phyloP scores from a whole-genome alignment of 179 eudicot genomes.

The Beta lomatogona region DNA sequence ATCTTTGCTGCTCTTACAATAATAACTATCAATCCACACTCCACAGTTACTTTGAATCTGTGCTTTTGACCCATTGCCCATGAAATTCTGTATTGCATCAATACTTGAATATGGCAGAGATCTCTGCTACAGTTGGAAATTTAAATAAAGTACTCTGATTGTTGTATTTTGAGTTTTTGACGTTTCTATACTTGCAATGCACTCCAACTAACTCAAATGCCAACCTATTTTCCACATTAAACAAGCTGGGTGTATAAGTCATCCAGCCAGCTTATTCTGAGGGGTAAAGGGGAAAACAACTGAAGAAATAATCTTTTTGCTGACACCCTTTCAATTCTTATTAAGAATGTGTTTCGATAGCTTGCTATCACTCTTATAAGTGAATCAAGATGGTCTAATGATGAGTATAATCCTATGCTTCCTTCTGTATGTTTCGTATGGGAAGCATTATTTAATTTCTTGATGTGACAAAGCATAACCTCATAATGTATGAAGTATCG shows the following conservation, averaged over 20 bases:
- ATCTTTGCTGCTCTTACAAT: slow-evolving; percentile 12
- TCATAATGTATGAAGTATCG: neutral
- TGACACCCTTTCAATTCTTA: neutral
- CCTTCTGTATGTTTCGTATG: neutral
- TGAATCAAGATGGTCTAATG: neutral
- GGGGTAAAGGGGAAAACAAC: neutral
- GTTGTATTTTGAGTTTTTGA: neutral
- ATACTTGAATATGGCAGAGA: slow-evolving; percentile 7
- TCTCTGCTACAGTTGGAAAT: neutral
- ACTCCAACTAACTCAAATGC: neutral
- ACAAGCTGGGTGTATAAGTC: neutral
- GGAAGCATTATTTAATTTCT: neutral
- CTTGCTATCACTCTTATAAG: slow-evolving; percentile 2
- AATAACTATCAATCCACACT: neutral
- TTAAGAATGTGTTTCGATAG: neutral
- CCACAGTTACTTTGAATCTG: neutral
- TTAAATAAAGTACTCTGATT: neutral
- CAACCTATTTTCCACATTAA: neutral
- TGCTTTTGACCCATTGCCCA: neutral
- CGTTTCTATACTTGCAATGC: neutral
- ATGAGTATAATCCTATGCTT: neutral
- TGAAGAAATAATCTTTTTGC: neutral
- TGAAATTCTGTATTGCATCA: neutral
- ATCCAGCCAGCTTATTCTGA: neutral
- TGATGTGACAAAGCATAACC: neutral